Base-by-base conservation (phyloP, 225 moss, liverwort and hornwort genomes). In the Asterella californica region DNA sequence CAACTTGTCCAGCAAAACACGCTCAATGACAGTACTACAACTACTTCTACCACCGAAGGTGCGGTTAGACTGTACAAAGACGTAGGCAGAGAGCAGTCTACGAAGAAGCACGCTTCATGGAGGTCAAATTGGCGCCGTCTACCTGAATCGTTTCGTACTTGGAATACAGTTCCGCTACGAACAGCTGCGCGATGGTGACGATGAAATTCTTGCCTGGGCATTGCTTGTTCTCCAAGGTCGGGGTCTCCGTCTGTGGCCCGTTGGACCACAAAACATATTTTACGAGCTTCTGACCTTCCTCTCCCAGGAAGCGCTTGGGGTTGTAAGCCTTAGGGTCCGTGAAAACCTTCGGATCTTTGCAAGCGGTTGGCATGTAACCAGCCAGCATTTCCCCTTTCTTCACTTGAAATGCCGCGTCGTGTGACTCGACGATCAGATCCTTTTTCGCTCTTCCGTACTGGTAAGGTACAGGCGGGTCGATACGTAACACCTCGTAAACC, bases 191-290 rank as follows among this genome's bases (percentile, higher is more conserved):
- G 0, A 91, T 61, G 48, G 86, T 75, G 17, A 86, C 79, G 42
- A 96, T 87, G 48, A 90, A 72, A 5, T 92, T 76, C 76, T 94
- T 96, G 33, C 86, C 94, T 1, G 94, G 82, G 65, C 96, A 96
- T 61, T 92, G 91, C 91, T 96, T 96, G 64, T 85, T 86, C 2
- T 52, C 15, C 17, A 82, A 69, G 10, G 78, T 49, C 9, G 76
- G 7, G 17, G 83, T 75, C 61, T 90, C 86, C 21, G 92, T 87
- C 70, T 94, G 83, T 0, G 85, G 89, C 2, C 93, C 96, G 46
- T 96, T 96, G 5, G 91, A 90, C 96, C 96, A 96, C 71, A 90
- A 79, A 29, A 94, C 83, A 7, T 94, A 81, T 18, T 78, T 42
- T 38, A 96, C 80, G 48, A 94, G 90, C 78, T 88, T 87, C 60